Evolutionary conservation across 768 basidiomycete genomes (phyloP).

Genomic region (Naganishia vaughanmartiniae): DNA sequence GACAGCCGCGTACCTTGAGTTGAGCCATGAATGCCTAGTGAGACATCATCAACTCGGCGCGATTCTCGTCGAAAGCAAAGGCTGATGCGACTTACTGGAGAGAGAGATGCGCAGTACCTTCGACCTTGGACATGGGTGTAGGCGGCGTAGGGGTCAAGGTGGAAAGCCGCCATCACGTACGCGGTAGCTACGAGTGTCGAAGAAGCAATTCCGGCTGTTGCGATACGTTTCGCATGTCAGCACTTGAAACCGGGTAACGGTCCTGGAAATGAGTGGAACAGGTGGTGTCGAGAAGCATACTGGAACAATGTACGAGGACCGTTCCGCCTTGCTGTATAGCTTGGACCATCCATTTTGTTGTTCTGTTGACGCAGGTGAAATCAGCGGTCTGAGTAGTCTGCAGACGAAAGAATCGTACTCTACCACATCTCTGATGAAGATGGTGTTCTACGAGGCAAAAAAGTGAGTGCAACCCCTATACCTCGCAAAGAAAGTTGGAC

Average conservation of each 20-base stretch:
- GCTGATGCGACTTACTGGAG: conserved; percentile 40
- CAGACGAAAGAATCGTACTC: conserved; percentile 26
- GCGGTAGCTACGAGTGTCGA: conserved; percentile 50
- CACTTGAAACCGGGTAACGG: background rate
- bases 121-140: conserved; percentile 46
- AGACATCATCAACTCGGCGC: background rate
- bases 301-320: conserved; percentile 51
- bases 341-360: conserved; percentile 43
- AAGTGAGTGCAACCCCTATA: background rate
- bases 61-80: background rate
- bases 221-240: no score
- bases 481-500: conserved; percentile 8
- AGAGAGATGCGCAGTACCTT: conserved; percentile 50
- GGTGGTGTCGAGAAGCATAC: conserved; percentile 33
- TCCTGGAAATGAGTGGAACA: background rate
- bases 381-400: background rate
- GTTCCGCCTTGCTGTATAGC: conserved; percentile 44
- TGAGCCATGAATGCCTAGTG: conserved; percentile 21
- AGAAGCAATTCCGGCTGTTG: conserved; percentile 48
- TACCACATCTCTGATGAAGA: conserved; percentile 46
- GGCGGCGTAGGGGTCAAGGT: conserved; percentile 42
- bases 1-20: conserved; percentile 7
- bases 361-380: conserved; percentile 19
- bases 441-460: background rate
- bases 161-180: conserved; percentile 49